A percentile compares a stretch with the other conserved stretches of the same genome.
phyloP scores from a whole-genome alignment of 768 basidiomycete species.

The Suillus lakei region DNA sequence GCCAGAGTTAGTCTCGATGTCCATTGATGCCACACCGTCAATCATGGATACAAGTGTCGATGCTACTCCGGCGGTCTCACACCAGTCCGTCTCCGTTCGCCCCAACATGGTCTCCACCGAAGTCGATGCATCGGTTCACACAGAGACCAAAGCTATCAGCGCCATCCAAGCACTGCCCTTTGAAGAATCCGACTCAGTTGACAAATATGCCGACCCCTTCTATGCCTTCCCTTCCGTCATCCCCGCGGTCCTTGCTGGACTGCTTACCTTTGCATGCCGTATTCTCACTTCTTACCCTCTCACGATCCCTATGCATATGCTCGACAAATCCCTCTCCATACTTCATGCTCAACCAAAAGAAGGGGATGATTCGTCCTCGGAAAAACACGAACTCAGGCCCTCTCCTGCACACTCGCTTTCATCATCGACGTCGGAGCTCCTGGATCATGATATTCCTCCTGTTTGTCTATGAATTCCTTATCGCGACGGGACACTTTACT shows the following conservation, averaged over 20 bases:
- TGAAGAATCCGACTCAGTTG: constrained; percentile 25
- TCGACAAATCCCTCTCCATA: constrained; percentile 41
- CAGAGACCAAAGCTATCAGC: constrained; percentile 20
- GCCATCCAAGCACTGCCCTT: constrained; percentile 24
- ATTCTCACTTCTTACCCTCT: constrained; percentile 55
- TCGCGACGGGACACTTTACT: constrained; percentile 41
- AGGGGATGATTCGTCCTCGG: constrained; percentile 30
- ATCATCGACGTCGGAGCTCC: constrained; percentile 32
- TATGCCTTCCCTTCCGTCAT: constrained; percentile 36
- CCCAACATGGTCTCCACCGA: constrained; percentile 33
- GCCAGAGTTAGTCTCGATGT: constrained; percentile 43
- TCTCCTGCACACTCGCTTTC: constrained; percentile 25
- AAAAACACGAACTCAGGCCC: constrained; percentile 35
- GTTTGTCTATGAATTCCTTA: constrained; percentile 55
- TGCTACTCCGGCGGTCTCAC: constrained; percentile 41
- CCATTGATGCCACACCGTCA: constrained; percentile 58
- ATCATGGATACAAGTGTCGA: constrained; percentile 51
- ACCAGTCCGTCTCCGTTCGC: constrained; percentile 37
- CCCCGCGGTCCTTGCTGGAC: constrained; percentile 33
- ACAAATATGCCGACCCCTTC: constrained; percentile 29
- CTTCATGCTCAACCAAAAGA: constrained; percentile 35
- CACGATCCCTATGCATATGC: constrained; percentile 48
- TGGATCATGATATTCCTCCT: constrained; percentile 43
- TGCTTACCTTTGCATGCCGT: constrained; percentile 54
- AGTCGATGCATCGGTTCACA: constrained; percentile 36